Conservation (phyloP, 148 eudicot genomes). For the Fagopyrum esculentum region DNA sequence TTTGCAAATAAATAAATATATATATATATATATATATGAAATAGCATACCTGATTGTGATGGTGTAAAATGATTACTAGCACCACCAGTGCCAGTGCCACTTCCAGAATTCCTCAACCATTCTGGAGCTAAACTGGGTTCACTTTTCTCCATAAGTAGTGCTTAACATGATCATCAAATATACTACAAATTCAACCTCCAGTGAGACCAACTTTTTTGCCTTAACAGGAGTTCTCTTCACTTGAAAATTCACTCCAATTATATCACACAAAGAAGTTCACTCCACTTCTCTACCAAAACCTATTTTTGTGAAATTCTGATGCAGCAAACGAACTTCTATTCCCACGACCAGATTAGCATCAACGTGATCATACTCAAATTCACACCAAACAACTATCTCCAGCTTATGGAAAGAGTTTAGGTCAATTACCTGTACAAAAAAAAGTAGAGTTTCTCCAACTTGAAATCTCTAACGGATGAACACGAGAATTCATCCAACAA, state of each 20-base stretch:
- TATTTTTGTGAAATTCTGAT: background rate
- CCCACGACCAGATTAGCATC: background rate
- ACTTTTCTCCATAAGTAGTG: slow-evolving; percentile 77
- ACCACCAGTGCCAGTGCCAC: slow-evolving; percentile 50
- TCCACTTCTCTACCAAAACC: background rate
- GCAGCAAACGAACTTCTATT: background rate
- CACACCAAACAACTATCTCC: background rate
- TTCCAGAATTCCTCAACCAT: slow-evolving; percentile 77
- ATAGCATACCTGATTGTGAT: slow-evolving; percentile 39
- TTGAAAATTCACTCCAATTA: background rate
- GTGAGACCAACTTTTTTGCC: background rate
- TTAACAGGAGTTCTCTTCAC: background rate
- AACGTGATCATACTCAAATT: background rate
- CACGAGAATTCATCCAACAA: background rate
- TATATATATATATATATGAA: background rate
- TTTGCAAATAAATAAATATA: background rate
- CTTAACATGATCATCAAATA: slow-evolving; percentile 41
- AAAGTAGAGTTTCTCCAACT: slow-evolving; percentile 10
- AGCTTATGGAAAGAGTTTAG: background rate
- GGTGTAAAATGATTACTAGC: slow-evolving; percentile 45
- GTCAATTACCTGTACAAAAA: background rate
- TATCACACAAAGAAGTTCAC: background rate
- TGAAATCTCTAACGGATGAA: slow-evolving; percentile 11
- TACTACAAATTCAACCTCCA: background rate
- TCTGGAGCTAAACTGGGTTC: slow-evolving; percentile 93